Evolutionary conservation across 345 rosid genomes (phyloP).

Genomic region (Gossypium arboreum): DNA sequence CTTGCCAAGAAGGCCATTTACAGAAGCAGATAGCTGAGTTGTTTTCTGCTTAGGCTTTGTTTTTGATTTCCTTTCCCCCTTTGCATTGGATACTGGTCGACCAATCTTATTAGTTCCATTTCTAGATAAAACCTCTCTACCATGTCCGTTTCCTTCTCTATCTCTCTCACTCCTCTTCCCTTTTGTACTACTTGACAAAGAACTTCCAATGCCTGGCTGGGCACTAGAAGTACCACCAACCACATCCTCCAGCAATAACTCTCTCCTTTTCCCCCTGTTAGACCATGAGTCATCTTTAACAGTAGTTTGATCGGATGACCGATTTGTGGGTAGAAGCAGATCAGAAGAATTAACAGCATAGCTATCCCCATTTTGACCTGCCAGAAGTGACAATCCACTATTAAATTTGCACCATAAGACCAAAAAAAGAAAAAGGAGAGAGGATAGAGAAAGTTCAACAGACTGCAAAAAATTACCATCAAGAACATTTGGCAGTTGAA

Average conservation of each 20-base stretch:
- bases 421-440: neutral
- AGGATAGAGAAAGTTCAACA: neutral
- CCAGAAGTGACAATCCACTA: conserved; percentile 20
- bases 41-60: conserved; percentile 90
- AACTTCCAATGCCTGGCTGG: conserved; percentile 47
- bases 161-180: conserved; percentile 99
- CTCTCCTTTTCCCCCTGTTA: conserved; percentile 83
- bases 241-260: conserved; percentile 79
- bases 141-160: conserved; percentile 87
- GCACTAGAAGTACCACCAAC: conserved; percentile 45
- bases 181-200: conserved; percentile 71
- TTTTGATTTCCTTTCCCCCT: conserved; percentile 90
- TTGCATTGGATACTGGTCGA: conserved; percentile 67
- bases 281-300: conserved; percentile 68
- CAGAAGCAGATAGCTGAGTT: conserved; percentile 68
- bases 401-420: neutral
- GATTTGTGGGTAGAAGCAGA: conserved; percentile 40
- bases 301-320: conserved; percentile 39
- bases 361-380: conserved; percentile 50
- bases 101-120: conserved; percentile 71
- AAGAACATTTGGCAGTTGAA: conserved; percentile 1
- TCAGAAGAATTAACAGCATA: conserved; percentile 44
- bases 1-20: conserved; percentile 65
- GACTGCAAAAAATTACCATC: conserved; percentile 1
- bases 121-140: conserved; percentile 60